These are phyloP conservation scores for Prunus kanzakura DNA, from an alignment of 306 rosid species.

Conservation along the genomic window DNA sequence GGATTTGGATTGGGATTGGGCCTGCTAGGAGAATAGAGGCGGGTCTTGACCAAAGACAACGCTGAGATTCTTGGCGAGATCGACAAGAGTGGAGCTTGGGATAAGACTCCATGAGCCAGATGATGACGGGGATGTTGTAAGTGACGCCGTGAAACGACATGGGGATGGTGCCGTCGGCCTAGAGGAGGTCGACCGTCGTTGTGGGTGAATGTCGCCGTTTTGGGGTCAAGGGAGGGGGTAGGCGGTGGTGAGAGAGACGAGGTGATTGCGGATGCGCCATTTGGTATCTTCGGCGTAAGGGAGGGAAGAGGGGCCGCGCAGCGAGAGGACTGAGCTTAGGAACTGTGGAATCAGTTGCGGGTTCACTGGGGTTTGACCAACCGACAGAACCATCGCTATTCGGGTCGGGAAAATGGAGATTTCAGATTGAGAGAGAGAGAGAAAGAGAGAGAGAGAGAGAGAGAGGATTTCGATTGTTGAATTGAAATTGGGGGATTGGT, in stretches of 20 bases:
- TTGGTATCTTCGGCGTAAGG: slow-evolving; percentile 80
- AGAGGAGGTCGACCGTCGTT: slow-evolving; percentile 95
- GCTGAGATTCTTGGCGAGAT: slow-evolving; percentile 49
- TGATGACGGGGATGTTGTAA: slow-evolving; percentile 78
- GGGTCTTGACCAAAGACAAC: slow-evolving; percentile 60
- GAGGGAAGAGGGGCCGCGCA: slow-evolving; percentile 87
- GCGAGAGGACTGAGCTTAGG: slow-evolving; percentile 89
- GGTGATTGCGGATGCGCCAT: slow-evolving; percentile 89
- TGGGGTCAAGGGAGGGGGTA: slow-evolving; percentile 77
- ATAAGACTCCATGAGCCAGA: slow-evolving; percentile 93
- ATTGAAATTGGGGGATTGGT: no score
- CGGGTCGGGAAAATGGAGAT: background rate
- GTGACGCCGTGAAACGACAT: slow-evolving; percentile 66
- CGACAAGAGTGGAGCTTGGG: slow-evolving; percentile 79
- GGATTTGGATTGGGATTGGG: slow-evolving; percentile 27
- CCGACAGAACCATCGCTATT: background rate
- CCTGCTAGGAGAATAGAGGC: slow-evolving; percentile 69
- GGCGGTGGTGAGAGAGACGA: slow-evolving; percentile 47
- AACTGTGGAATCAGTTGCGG: slow-evolving; percentile 57
- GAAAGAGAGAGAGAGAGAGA: background rate
- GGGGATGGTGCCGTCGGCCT: slow-evolving; percentile 83
- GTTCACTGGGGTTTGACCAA: background rate
- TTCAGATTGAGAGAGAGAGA: no score
- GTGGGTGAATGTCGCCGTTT: slow-evolving; percentile 82
- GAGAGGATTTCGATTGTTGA: background rate